Evolutionary conservation across 345 rosid genomes (phyloP), one percentile per base, ranked within the genome.

Genomic region (Citrus trifoliata): DNA sequence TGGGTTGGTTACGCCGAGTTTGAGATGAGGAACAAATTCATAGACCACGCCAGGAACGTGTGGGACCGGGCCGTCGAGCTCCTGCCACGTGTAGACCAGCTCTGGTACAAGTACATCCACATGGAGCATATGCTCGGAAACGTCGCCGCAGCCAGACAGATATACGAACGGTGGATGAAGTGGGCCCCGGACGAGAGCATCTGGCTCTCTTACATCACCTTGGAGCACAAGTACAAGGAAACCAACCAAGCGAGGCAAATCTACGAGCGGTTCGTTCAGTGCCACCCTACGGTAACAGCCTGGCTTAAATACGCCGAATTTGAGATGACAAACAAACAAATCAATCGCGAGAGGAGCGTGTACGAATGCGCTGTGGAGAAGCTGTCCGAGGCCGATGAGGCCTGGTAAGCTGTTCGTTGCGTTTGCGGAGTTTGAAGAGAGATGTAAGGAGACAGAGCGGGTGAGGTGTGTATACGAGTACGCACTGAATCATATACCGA

Each of bases 71-170:
- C 97, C 0, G 93, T 95, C 2, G 72, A 88, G 1, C 85, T 93
- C 19, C 80, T 90, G 69, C 97, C 98, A 0, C 84, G 97, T 0
- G 86, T 95, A 3, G 98, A 95, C 77, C 98, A 93, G 90, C 84
- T 95, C 3, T 93, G 97, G 98, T 92, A 95, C 51, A 95, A 95
- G 80, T 93, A 93, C 28, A 92, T 93, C 21, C 95, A 95, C 76
- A 93, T 95, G 97, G 98, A 94, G 86, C 93, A 89, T 80, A 93
- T 91, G 75, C 86, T 95, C 0, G 97, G 95, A 5, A 90, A 95
- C 18, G 85, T 93, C 0, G 95, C 95, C 2, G 95, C 93, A 4
- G 97, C 97, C 0, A 87, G 97, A 61, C 90, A 88, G 85, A 84
- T 93, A 12, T 93, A 92, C 13, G 92, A 93, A 75, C 81, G 94